Evolutionary conservation across 2,329 filamentous ascomycete genomes (phyloP).

Genomic region (Colletotrichum sp.): DNA sequence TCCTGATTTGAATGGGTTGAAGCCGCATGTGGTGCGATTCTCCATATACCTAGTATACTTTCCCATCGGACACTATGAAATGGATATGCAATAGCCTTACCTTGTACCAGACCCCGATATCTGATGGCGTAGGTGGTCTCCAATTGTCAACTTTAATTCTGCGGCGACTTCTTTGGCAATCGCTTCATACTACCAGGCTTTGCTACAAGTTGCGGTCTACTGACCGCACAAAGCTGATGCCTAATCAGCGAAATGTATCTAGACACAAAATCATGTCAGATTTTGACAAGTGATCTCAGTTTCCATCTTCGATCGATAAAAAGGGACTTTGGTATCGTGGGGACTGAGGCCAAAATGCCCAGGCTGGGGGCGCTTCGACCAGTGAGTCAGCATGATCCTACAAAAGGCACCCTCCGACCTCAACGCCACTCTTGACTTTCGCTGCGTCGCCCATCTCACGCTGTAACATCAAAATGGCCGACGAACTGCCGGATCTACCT

Average conservation of each 20-base stretch:
- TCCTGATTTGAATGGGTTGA: neutral
- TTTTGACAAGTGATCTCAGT: accelerated
- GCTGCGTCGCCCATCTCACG: neutral
- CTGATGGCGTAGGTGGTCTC: accelerated
- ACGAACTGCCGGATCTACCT: conserved; percentile 23
- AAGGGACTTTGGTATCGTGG: neutral
- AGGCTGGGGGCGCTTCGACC: neutral
- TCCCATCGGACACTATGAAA: neutral
- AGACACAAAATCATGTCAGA: accelerated
- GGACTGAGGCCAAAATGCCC: neutral
- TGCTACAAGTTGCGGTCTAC: neutral
- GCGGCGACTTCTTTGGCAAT: neutral
- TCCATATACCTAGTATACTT: neutral
- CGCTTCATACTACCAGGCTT: neutral
- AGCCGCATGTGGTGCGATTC: neutral
- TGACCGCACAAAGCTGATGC: neutral
- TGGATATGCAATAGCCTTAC: neutral
- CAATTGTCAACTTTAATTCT: neutral
- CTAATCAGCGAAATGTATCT: neutral
- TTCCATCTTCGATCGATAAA: accelerated
- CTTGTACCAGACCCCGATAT: accelerated
- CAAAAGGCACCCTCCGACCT: neutral
- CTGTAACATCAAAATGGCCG: conserved; percentile 8
- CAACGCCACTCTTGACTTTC: neutral
- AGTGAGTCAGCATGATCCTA: neutral